A percentile compares a stretch with the other conserved stretches of the same genome.
phyloP scores from a whole-genome alignment of 805 yeast species.

The Ogataea henricii region DNA sequence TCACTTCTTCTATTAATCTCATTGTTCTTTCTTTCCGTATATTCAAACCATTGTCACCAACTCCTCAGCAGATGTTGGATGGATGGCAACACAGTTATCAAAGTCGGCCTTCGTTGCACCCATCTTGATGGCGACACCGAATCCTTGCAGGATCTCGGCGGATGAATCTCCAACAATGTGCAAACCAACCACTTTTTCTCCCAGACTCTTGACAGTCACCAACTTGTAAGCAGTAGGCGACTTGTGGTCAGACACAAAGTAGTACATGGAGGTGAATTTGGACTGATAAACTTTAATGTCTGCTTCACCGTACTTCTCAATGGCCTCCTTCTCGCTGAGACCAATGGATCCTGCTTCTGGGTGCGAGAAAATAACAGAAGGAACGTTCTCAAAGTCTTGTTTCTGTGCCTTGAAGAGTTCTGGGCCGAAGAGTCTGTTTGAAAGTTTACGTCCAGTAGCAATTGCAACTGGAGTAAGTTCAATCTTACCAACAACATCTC shows the following conservation, averaged over 20 bases:
- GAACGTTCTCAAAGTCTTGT: conserved; percentile 83
- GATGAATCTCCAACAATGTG: conserved; percentile 91
- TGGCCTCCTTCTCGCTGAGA: conserved; percentile 75
- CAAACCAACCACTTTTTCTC: conserved; percentile 93
- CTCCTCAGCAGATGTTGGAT: conserved; percentile 98
- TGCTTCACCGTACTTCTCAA: conserved; percentile 74
- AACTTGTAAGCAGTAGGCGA: conserved; percentile 87
- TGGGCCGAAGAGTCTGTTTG: conserved; percentile 91
- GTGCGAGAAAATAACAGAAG: conserved; percentile 96
- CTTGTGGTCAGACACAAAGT: conserved; percentile 81
- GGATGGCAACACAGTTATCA: conserved; percentile 95
- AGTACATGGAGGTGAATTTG: conserved; percentile 88
- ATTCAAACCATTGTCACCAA: conserved; percentile 72
- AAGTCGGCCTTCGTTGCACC: conserved; percentile 98
- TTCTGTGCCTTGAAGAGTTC: conserved; percentile 67
- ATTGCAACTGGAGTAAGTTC: conserved; percentile 98
- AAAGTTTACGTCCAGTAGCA: conserved; percentile 93
- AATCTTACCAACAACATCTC: conserved; percentile 91
- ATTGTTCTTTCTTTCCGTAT: not conserved
- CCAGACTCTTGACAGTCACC: conserved; percentile 65
- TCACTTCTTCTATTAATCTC: not conserved
- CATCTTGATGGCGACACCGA: conserved; percentile 98
- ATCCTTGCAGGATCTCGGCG: conserved; percentile 95
- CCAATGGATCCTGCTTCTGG: conserved; percentile 98
- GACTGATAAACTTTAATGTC: conserved; percentile 81